Base-by-base conservation (phyloP, 2,329 filamentous ascomycete genomes). In the Bipolaris bicolor region DNA sequence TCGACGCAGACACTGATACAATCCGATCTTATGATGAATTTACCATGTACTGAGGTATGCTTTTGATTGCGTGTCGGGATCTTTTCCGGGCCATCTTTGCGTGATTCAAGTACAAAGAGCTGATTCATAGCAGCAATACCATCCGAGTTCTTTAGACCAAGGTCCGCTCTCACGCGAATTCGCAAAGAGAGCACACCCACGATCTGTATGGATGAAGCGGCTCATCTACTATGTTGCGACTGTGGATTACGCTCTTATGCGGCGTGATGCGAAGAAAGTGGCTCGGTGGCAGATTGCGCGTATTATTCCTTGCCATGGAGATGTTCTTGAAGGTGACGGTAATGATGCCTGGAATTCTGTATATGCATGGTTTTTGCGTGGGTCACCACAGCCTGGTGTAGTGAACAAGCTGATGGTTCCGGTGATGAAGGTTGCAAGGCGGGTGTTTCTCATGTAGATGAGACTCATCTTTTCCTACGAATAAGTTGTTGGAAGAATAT, bases 241-340 rank as follows among this genome's bases (percentile, higher is more conserved):
- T 5, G 57, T 66, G 3, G 55, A 64, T 1, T 61, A 60, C 13
- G 26, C 37, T 1, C 24, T 57, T 15, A 63, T 66, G 57, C 55
- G 57, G 5, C 55, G 63, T 16, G 59, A 66, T 39, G 59, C 55
- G 4, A 64, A 61, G 24, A 36, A 26, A 2, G 63, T 64, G 1
- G 61, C 59, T 9, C 55, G 62, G 20, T 66, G 61, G 61, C 40
- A 62, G 7, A 43, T 64, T 7, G 48, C 58, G n/a, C 52, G 52
- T 0, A 57, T 65, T 15, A 55, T 65, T 22, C 58, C 61, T 3
- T 65, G 61, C 22, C 61, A 65, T 16, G 59, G 63, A 13, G 61
- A 62, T 9, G 49, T 64, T 13, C 49, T 65, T 13, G 48, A 54
- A 20, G 29, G 16, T n/a, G 41, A 16, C 13, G 59, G 58, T 0